phyloP scores from a whole-genome alignment of 192 early-diverging fungal species.

The Gamsiella multidivaricata region DNA sequence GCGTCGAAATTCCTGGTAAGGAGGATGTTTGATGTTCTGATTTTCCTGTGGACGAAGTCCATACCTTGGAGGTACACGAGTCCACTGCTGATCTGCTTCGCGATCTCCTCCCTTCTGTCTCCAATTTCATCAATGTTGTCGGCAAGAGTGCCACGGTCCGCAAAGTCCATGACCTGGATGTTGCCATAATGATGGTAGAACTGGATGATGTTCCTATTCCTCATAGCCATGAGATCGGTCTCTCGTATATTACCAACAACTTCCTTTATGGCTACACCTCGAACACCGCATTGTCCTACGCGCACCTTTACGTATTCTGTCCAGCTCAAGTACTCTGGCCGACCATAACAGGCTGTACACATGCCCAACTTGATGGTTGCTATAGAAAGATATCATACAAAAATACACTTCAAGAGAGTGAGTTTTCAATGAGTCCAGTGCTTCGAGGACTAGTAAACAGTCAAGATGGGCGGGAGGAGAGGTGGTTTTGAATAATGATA shows the following conservation, averaged over 20 bases:
- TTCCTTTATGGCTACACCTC: slow-evolving; percentile 6
- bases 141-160: background rate
- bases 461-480: background rate
- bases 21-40: slow-evolving; percentile 1
- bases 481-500: background rate
- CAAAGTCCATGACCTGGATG: slow-evolving; percentile 4
- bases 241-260: background rate
- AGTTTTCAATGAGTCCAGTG: no score
- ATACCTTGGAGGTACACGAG: background rate
- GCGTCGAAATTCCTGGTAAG: slow-evolving; percentile 1
- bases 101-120: background rate
- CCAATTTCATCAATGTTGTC: background rate
- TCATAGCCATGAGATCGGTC: slow-evolving; percentile 4
- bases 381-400: no score
- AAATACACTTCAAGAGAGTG: no score
- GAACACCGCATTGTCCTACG: background rate
- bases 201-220: slow-evolving; percentile 3
- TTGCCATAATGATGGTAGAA: slow-evolving; percentile 6
- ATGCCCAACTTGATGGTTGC: background rate
- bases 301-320: slow-evolving; percentile 6
- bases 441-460: no score
- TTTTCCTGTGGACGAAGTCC: slow-evolving; percentile 1
- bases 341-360: background rate
- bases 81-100: background rate
- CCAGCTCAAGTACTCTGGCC: background rate